These are phyloP conservation scores for Beta lomatogona DNA, from an alignment of 179 eudicot genomes.

Conservation along the genomic window DNA sequence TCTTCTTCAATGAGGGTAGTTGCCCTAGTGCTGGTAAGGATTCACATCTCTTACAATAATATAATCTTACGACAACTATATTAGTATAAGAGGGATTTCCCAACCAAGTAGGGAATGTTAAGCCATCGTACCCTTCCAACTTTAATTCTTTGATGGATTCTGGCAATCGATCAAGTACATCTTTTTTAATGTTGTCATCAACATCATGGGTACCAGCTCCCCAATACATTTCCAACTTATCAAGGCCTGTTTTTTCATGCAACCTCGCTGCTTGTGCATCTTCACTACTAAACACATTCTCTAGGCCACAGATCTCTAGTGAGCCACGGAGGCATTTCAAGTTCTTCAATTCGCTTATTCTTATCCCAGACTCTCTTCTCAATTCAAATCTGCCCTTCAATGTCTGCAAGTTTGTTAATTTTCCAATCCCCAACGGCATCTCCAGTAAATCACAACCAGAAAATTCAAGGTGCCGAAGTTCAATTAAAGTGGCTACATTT, in stretches of 20 bases:
- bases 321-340: neutral
- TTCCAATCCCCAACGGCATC: neutral
- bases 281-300: neutral
- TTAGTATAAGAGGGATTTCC: conserved; percentile 9
- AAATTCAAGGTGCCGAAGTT: neutral
- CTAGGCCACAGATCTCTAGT: neutral
- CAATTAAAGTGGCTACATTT: neutral
- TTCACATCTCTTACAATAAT: neutral
- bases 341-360: neutral
- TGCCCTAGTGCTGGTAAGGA: conserved; percentile 3
- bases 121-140: neutral
- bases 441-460: neutral
- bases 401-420: neutral
- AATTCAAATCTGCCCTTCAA: neutral
- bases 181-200: neutral
- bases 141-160: neutral
- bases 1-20: conserved; percentile 10
- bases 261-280: conserved; percentile 2
- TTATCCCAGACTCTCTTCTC: neutral
- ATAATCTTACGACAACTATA: neutral
- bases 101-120: conserved; percentile 10
- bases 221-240: conserved; percentile 7
- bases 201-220: neutral
- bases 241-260: neutral
- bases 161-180: neutral